A percentile compares a stretch with the other conserved stretches of the same genome.
phyloP scores from a whole-genome alignment of 2,329 filamentous ascomycete species.

The Colletotrichum destructivum region DNA sequence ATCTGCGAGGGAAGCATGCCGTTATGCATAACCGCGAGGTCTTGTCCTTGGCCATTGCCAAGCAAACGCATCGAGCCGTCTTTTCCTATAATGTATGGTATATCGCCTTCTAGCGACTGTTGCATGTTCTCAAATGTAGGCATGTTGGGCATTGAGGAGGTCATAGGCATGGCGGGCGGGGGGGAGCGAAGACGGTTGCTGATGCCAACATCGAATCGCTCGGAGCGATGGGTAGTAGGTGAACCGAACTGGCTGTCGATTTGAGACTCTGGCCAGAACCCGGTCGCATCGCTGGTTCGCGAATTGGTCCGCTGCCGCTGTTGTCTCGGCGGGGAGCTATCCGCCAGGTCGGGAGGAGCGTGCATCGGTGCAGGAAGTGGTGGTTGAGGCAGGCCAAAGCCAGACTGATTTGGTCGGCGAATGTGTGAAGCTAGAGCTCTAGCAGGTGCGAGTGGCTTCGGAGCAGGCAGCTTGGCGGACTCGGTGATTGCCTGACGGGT shows the following conservation, averaged over 20 bases:
- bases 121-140: slow-evolving; percentile 1
- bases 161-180: slow-evolving; percentile 7
- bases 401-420: slow-evolving; percentile 46
- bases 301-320: slow-evolving; percentile 43
- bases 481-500: slow-evolving; percentile 51
- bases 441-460: slow-evolving; percentile 46
- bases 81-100: slow-evolving; percentile 54
- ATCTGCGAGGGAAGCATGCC: slow-evolving; percentile 43
- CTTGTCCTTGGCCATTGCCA: slow-evolving; percentile 41
- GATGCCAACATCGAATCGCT: slow-evolving; percentile 35
- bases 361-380: slow-evolving; percentile 38
- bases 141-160: not conserved
- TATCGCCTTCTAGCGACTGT: slow-evolving; percentile 35
- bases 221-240: slow-evolving; percentile 36
- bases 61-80: slow-evolving; percentile 56
- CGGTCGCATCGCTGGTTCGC: slow-evolving; percentile 50
- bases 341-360: slow-evolving; percentile 43
- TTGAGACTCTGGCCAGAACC: slow-evolving; percentile 39
- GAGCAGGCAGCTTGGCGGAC: slow-evolving; percentile 54
- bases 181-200: slow-evolving; percentile 32
- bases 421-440: slow-evolving; percentile 49
- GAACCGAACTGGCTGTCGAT: slow-evolving; percentile 41
- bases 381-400: slow-evolving; percentile 44
- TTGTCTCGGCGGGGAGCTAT: slow-evolving; percentile 44
- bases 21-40: slow-evolving; percentile 44